Evolutionary conservation across 1,284 basidiomycete genomes (phyloP), one percentile per base, ranked within the genome.

Genomic region (Vanrija pseudolonga): DNA sequence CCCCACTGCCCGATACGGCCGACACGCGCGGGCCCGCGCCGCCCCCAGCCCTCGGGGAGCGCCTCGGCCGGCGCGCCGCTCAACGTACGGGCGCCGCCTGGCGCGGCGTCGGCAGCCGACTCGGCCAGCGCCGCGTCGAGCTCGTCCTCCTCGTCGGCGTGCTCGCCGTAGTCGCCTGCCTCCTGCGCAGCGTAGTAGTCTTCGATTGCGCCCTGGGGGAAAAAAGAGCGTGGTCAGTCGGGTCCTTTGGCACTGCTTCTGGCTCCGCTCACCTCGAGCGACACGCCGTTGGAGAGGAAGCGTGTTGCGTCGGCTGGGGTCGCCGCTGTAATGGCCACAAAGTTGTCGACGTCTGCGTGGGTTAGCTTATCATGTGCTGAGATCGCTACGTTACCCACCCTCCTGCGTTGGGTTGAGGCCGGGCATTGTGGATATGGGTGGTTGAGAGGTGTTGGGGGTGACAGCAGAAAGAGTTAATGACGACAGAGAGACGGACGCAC

Each of bases 301-400:
- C 69, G 68, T 19, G 61, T 45, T 15, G 76, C 76, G 40, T 72
- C 65, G 23, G 62, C 59, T 14, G 61, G 61, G 20, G 64, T 61
- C 17, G 74, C 67, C 55, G 72, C 67, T 14, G 76, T 77, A 44
- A 77, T 67, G 20, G 67, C 68, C 23, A 73, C 63, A 43, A 77
- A 77, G 45, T 72, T 65, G 41, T 71, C 68, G 57, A 73, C 68
- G 48, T 74, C 73, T 73, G 56, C n/a, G 0, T 19, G 19, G 20
- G 49, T 46, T 38, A 47, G 53, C 11, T 22, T 2, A n/a, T n/a
- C 26, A 26, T 24, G 24, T 11, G 15, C n/a, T 9, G n/a, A 17
- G 23, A 32, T 4, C 11, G 17, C 20, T 0, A 15, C 20, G 11
- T 6, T 18, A 49, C 64, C 60, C 47, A 69, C 69, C 69, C 54